A percentile compares a stretch with the other conserved stretches of the same genome.
phyloP scores from a whole-genome alignment of 2,329 filamentous ascomycete species.

The Xylaria sp. region DNA sequence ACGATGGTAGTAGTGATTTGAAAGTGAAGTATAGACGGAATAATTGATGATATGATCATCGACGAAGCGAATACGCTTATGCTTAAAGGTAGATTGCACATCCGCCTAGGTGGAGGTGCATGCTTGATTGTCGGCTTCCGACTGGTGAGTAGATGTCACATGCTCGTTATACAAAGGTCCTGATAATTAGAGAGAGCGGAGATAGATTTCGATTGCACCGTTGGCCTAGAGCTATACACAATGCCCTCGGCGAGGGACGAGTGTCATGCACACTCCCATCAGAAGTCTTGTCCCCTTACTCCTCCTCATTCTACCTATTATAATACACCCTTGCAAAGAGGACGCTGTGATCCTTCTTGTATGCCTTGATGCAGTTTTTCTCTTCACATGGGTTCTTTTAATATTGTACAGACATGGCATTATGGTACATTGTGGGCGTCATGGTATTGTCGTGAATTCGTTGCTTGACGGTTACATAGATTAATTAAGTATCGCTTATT shows the following conservation, averaged over 20 bases:
- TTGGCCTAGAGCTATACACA: constrained; percentile 10
- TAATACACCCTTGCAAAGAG: constrained; percentile 30
- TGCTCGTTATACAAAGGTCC: neutral
- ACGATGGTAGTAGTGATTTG: constrained; percentile 11
- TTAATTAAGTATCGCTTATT: constrained; percentile 68
- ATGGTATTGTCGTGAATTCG: constrained; percentile 48
- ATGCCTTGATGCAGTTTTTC: constrained; percentile 12
- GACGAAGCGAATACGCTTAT: neutral
- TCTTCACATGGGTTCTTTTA: constrained; percentile 28
- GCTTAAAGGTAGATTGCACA: neutral
- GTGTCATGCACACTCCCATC: constrained; percentile 9
- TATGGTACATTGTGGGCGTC: constrained; percentile 37
- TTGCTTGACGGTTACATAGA: constrained; percentile 41
- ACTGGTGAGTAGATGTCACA: neutral
- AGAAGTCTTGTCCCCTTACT: constrained; percentile 1
- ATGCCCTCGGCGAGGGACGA: neutral
- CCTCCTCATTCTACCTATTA: constrained; percentile 20
- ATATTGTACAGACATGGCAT: constrained; percentile 37
- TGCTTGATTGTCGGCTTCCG: neutral
- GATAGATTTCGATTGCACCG: constrained; percentile 30
- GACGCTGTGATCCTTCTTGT: constrained; percentile 5
- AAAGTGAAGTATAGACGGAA: neutral
- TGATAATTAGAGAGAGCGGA: constrained; percentile 26
- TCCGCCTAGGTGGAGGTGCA: neutral
- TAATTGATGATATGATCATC: constrained; percentile 11